Evolutionary conservation across 2,329 filamentous ascomycete genomes (phyloP).

Genomic region (Venturia oleaginea): DNA sequence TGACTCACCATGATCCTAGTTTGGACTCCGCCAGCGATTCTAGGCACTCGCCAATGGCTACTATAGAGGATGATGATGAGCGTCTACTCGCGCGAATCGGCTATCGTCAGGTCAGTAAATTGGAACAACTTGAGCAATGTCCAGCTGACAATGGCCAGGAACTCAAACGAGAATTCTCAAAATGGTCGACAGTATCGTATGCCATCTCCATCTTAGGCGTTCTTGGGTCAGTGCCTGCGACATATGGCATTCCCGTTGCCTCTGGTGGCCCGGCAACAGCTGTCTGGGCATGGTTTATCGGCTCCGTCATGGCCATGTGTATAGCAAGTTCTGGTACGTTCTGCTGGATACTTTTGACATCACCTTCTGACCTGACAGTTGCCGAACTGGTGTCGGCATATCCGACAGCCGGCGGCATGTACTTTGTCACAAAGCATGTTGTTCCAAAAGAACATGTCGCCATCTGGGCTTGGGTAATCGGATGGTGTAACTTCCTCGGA

Average conservation of each 20-base stretch:
- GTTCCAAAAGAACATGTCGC: constrained; percentile 52
- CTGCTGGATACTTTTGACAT: background rate
- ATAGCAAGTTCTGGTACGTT: constrained; percentile 49
- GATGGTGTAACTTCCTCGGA: constrained; percentile 59
- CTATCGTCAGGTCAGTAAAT: constrained; percentile 47
- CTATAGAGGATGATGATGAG: constrained; percentile 51
- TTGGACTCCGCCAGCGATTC: background rate
- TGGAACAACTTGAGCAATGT: too few species aligned
- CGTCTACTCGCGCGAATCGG: constrained; percentile 51
- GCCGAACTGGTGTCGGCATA: constrained; percentile 58
- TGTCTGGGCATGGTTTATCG: constrained; percentile 58
- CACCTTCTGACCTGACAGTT: constrained; percentile 31
- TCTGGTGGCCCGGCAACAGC: constrained; percentile 54
- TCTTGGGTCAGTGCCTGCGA: constrained; percentile 56
- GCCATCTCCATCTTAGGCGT: constrained; percentile 58
- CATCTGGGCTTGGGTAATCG: constrained; percentile 56
- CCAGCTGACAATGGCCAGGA: constrained; percentile 35
- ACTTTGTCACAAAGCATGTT: constrained; percentile 58
- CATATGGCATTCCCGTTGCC: constrained; percentile 48
- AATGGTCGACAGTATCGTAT: constrained; percentile 59
- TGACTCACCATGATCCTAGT: background rate
- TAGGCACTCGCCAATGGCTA: constrained; percentile 31
- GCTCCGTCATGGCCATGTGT: constrained; percentile 54
- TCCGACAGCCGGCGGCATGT: constrained; percentile 59
- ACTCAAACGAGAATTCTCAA: constrained; percentile 53